phyloP scores from a whole-genome alignment of 2,329 filamentous ascomycete genomes.

The Bipolaris zeicola region DNA sequence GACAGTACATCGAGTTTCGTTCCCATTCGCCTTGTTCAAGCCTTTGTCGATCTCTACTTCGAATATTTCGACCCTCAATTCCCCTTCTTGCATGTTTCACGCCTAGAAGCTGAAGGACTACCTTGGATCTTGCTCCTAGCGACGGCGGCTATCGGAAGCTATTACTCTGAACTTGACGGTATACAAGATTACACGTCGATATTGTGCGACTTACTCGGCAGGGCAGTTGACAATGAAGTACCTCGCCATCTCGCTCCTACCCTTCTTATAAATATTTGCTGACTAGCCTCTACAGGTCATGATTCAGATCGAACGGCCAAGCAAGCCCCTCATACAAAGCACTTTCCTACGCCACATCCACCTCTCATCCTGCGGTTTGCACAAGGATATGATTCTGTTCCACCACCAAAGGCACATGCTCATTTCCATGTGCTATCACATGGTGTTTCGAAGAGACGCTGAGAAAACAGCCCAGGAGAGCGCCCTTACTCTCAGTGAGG shows the following conservation, averaged over 20 bases:
- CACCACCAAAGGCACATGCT: background rate
- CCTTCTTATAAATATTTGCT: background rate
- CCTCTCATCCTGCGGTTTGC: background rate
- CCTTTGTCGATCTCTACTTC: constrained; percentile 6
- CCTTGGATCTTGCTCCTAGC: constrained; percentile 2
- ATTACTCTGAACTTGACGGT: constrained; percentile 5
- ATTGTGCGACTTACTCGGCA: background rate
- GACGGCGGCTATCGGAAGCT: constrained; percentile 1
- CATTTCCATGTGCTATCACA: background rate
- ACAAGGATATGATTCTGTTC: background rate
- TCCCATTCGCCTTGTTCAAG: background rate
- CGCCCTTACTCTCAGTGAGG: background rate
- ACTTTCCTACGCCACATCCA: background rate
- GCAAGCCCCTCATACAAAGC: background rate
- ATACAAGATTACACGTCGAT: background rate
- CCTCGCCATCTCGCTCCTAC: background rate
- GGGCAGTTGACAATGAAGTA: constrained; percentile 2
- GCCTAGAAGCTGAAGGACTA: background rate
- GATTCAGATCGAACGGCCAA: background rate
- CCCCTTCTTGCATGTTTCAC: constrained; percentile 1
- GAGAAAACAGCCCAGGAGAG: background rate
- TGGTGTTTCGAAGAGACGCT: background rate
- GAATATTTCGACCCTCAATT: constrained; percentile 7
- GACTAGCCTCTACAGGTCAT: background rate
- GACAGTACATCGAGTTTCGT: background rate